Percentiles rank a stretch among this genome's conserved stretches.
These are phyloP conservation scores for Uronychia setigera DNA, from an alignment of 73 alveolate species.

Conservation along the genomic window DNA sequence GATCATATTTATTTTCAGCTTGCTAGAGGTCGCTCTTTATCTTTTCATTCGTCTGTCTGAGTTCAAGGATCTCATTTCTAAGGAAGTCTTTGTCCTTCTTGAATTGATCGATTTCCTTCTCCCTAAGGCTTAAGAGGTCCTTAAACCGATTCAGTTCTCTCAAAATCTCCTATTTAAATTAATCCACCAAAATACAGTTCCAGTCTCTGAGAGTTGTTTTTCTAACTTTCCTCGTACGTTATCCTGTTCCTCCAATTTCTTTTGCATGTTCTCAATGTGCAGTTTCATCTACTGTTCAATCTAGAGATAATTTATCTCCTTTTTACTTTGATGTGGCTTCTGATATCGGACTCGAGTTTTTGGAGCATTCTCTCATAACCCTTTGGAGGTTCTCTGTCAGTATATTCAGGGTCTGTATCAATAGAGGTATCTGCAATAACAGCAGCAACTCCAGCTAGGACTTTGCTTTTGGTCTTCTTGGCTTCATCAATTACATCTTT, in stretches of 20 bases:
- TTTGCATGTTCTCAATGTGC: conserved; percentile 19
- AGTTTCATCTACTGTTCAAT: conserved; percentile 27
- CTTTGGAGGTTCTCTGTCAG: neutral
- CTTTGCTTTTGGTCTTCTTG: neutral
- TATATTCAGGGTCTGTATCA: neutral
- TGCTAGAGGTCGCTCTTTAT: neutral
- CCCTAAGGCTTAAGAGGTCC: neutral
- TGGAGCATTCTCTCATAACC: conserved; percentile 15
- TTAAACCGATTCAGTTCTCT: neutral
- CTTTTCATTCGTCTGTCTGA: neutral
- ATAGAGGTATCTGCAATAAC: neutral
- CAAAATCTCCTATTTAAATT: neutral
- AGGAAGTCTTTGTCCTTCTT: neutral
- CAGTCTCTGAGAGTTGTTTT: neutral
- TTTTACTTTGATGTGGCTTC: conserved; percentile 37
- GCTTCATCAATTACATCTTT: neutral
- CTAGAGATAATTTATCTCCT: neutral
- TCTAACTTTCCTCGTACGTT: conserved; percentile 5
- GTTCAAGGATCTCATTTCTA: neutral
- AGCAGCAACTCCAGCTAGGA: neutral
- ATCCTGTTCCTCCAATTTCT: conserved; percentile 33
- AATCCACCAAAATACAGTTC: too few relatives aligned
- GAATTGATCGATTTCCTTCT: neutral
- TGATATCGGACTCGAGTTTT: conserved; percentile 19
- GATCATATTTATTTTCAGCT: neutral